Evolutionary conservation across 1,139 yeast species (phyloP), one percentile per base, ranked within the genome.

Genomic region (Blastobotrys petasosporus): DNA sequence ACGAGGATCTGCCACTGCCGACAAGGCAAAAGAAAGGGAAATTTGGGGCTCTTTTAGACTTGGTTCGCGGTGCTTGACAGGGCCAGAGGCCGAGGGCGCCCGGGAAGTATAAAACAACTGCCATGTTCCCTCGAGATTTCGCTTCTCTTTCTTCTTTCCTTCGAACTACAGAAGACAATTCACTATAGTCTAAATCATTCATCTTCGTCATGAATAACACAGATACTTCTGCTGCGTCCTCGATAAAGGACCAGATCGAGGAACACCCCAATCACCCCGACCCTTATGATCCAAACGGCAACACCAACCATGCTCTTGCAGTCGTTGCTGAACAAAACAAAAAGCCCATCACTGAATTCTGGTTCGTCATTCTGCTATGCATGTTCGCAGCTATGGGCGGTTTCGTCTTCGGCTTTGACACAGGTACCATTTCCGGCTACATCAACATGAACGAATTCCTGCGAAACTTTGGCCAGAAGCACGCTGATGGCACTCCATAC

Each of bases 371-470:
- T 17, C 33, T 51, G 17, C 53, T 54, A 9, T 54, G 58, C 42
- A 42, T 42, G 11, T 51, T 52, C 32, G 51, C 55, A 9, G 62
- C 62, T 17, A 54, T 58, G 56, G 62, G 62, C 39, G 62, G 62
- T n/a, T 58, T 58, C 28, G 68, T 76, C 48, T 77, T 67, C 56
- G 82, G 82, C 54, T 77, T 74, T 60, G 82, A 77, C 58, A 76
- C 80, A 6, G 81, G 81, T 59, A 75, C 79, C 46, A 76, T 77
- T 53, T 70, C 78, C 33, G 94, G 94, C 59, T 80, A 84, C 57
- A 75, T 83, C 60, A 80, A 80, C 58, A 82, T 82, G 85, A 67
- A 76, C 3, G 80, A 79, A 56, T 87, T 81, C 62, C 68, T 66
- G 45, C 59, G 63, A 34, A 70, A 77, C 54, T 84, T 82, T 54